Evolutionary conservation across 164 flowering plant genomes (phyloP).

Genomic region (Aristolochia contorta): DNA sequence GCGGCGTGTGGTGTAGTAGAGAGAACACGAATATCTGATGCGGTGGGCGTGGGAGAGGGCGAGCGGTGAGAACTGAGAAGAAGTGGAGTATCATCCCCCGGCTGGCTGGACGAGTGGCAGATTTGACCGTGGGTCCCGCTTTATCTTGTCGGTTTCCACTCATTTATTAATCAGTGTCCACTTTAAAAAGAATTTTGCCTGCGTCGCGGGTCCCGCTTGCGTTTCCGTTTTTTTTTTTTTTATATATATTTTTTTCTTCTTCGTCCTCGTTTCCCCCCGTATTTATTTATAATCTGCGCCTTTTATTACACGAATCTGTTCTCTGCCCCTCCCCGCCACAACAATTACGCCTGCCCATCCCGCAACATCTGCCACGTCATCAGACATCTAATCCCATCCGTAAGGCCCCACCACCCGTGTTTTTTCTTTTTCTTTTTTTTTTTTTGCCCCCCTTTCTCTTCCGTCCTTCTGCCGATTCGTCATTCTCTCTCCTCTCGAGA

Average conservation of each 20-base stretch:
- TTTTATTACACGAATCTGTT: not conserved
- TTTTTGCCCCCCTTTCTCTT: no score
- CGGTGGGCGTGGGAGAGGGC: no score
- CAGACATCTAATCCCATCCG: constrained; percentile 1
- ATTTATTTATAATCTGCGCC: not conserved
- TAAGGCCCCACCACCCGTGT: not conserved
- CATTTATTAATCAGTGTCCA: no score
- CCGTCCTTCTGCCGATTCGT: not conserved
- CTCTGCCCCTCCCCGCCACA: not conserved
- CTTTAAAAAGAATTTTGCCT: no score
- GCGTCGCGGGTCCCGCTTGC: not conserved
- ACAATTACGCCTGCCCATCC: not conserved
- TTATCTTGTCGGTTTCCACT: not conserved
- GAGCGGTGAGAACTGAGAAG: not conserved
- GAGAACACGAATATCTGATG: no score
- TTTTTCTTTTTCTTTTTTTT: not conserved
- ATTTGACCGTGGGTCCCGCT: constrained; percentile 1
- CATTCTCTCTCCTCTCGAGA: no score
- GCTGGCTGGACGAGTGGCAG: constrained; percentile 1
- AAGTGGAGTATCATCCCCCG: not conserved
- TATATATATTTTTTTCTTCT: not conserved
- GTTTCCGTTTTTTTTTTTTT: not conserved
- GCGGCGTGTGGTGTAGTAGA: no score
- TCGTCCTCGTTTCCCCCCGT: not conserved
- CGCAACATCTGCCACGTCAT: constrained; percentile 6